phyloP scores from a whole-genome alignment of 2,329 filamentous ascomycete species.

The Onygena corvina region DNA sequence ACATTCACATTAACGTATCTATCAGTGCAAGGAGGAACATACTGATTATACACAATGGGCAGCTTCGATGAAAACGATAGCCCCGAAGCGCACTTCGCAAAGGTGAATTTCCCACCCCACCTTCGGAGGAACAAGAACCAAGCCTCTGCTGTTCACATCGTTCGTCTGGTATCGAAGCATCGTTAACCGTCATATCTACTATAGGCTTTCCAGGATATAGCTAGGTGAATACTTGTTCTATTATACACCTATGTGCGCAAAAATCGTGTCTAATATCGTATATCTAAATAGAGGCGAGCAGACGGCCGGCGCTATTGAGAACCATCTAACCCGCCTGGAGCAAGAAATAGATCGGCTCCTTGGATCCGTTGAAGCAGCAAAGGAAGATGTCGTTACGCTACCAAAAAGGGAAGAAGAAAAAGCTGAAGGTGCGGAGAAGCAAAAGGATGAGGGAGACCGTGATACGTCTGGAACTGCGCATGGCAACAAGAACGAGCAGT shows the following conservation, averaged over 20 bases:
- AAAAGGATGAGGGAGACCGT: constrained; percentile 1
- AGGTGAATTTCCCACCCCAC: constrained; percentile 5
- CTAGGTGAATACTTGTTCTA: constrained; percentile 17
- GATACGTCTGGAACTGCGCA: not conserved
- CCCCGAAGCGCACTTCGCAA: constrained; percentile 12
- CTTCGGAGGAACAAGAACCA: not conserved
- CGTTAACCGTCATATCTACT: not conserved
- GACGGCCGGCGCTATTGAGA: constrained; percentile 44
- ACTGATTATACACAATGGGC: constrained; percentile 5
- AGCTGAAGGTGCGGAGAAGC: constrained; percentile 8
- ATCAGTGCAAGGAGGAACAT: no score
- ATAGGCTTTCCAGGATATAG: constrained; percentile 25
- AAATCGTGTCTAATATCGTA: not conserved
- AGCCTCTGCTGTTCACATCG: not conserved
- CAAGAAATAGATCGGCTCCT: constrained; percentile 37
- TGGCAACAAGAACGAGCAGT: constrained; percentile 1
- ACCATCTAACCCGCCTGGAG: constrained; percentile 43
- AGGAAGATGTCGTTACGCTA: constrained; percentile 9
- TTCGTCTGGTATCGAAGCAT: not conserved
- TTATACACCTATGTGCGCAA: not conserved
- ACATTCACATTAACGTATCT: no score
- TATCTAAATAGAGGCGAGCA: constrained; percentile 38
- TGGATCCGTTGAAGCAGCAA: constrained; percentile 16
- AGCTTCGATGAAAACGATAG: constrained; percentile 4
- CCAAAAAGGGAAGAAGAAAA: constrained; percentile 8